These are phyloP conservation scores for Yamadazyma scolyti DNA, from an alignment of 805 yeast species.

Conservation along the genomic window DNA sequence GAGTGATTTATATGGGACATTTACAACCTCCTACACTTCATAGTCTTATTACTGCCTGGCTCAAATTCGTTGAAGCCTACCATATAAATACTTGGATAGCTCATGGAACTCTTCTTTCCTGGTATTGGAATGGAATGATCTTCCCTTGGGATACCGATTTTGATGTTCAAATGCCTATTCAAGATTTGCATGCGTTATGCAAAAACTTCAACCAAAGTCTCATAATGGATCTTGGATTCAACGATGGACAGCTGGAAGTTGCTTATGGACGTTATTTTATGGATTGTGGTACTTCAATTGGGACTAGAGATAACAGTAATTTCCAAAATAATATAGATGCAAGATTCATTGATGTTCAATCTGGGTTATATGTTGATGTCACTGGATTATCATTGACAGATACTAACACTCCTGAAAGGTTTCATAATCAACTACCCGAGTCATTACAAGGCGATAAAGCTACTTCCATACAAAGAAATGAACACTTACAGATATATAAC, in stretches of 20 bases:
- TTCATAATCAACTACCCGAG: constrained; percentile 14
- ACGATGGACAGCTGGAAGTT: constrained; percentile 13
- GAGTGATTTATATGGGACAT: constrained; percentile 17
- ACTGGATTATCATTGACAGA: constrained; percentile 36
- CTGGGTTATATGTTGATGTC: constrained; percentile 42
- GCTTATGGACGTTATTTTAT: constrained; percentile 29
- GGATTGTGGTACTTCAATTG: constrained; percentile 28
- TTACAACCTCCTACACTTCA: constrained; percentile 34
- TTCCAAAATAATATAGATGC: constrained; percentile 55
- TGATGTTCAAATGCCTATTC: constrained; percentile 47
- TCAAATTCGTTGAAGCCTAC: constrained; percentile 37
- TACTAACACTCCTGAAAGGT: constrained; percentile 23
- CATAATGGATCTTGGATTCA: constrained; percentile 33
- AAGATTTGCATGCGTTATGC: constrained; percentile 44
- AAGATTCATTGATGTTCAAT: constrained; percentile 47
- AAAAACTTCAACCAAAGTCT: constrained; percentile 39
- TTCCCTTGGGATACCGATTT: constrained; percentile 59
- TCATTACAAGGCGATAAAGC: constrained; percentile 10
- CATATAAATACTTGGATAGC: constrained; percentile 39
- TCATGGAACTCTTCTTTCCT: constrained; percentile 37
- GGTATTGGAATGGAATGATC: constrained; percentile 51
- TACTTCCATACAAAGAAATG: constrained; percentile 20
- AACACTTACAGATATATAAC: constrained; percentile 26
- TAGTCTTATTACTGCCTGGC: constrained; percentile 42
- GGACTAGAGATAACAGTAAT: constrained; percentile 33